Base-by-base conservation (phyloP, 1,284 basidiomycete genomes). In the Bondarzewia mesenterica region DNA sequence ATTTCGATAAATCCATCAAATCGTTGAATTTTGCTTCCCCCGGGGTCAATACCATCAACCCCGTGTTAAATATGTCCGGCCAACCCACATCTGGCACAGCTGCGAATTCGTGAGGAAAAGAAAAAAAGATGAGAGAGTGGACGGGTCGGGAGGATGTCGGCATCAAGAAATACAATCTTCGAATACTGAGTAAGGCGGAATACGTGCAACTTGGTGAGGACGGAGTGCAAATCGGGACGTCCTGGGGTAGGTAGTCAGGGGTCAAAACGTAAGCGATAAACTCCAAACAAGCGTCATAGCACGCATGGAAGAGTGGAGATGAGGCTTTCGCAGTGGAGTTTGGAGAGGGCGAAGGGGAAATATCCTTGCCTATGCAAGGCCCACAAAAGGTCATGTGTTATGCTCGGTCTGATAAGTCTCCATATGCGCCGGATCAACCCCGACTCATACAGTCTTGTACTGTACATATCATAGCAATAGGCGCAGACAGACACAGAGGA, bases 1-100 rank as follows among this genome's bases (percentile, higher is more conserved):
- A 69, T 52, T 80, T 78, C 47, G 89, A 76, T 47, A 94, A 73
- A 12, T 74, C 66, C 51, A 73, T 77, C 46, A 98, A 73, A 43
- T 84, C 77, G 2, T 78, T 71, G 64, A 96, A 98, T 57, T 93
- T 93, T 47, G 82, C 78, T 55, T 86, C 74, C 2, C 84, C 82
- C 0, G 95, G 95, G 37, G 77, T 77, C 42, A 94, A 68, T 48
- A 97, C 90, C 70, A 99, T 80, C 42, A 98, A 83, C 37, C 95
- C 95, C 21, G 93, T 95, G 65, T 98, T 99, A 74, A 99, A 98
- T 52, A 95, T 93, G 66, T 99, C 95, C 36, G 95, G 95, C 95
- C 95, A 99, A 56, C 95, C 95, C 25, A 92, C 89, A 65, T 99
- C 95, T 5, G 95, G 92, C 15, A 84, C 88, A 8, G 95, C 95